phyloP scores from a whole-genome alignment of 2,329 filamentous ascomycete genomes.

The Nothopassalora personata region DNA sequence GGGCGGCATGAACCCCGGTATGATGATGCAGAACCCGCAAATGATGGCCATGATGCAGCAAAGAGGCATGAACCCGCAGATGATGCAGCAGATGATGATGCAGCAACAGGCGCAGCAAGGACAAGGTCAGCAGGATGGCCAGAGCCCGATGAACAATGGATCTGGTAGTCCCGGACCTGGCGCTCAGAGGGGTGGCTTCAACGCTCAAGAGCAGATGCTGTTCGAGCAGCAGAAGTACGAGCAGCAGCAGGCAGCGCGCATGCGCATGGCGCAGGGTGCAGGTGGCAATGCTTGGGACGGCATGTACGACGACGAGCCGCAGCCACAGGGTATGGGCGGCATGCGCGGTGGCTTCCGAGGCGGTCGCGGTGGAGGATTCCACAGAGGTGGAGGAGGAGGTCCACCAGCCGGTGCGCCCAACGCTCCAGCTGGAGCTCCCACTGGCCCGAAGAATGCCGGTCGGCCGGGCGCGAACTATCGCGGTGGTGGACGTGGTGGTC shows the following conservation, averaged over 20 bases:
- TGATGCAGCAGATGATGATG: conserved; percentile 45
- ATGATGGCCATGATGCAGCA: conserved; percentile 3
- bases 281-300: conserved; percentile 75
- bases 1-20: conserved; percentile 38
- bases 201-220: conserved; percentile 65
- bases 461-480: conserved; percentile 89
- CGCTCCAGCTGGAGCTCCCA: conserved; percentile 76
- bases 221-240: conserved; percentile 78
- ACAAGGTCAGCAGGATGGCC: conserved; percentile 30
- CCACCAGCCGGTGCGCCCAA: conserved; percentile 40
- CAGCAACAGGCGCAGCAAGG: conserved; percentile 31
- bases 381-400: conserved; percentile 39
- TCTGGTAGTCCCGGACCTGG: conserved; percentile 15
- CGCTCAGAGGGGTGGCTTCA: conserved; percentile 45
- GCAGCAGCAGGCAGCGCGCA: conserved; percentile 58
- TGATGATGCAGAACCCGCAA: conserved; percentile 16
- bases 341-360: conserved; percentile 18
- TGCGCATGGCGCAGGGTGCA: conserved; percentile 38
- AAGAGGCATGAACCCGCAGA: conserved; percentile 55
- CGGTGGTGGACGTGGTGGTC: conserved; percentile 72
- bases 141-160: conserved; percentile 26
- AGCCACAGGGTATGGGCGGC: conserved; percentile 61
- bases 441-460: conserved; percentile 91
- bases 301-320: conserved; percentile 95
- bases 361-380: conserved; percentile 39